Conservation (phyloP, 805 yeast species). For the Candida arabinofermentans region DNA sequence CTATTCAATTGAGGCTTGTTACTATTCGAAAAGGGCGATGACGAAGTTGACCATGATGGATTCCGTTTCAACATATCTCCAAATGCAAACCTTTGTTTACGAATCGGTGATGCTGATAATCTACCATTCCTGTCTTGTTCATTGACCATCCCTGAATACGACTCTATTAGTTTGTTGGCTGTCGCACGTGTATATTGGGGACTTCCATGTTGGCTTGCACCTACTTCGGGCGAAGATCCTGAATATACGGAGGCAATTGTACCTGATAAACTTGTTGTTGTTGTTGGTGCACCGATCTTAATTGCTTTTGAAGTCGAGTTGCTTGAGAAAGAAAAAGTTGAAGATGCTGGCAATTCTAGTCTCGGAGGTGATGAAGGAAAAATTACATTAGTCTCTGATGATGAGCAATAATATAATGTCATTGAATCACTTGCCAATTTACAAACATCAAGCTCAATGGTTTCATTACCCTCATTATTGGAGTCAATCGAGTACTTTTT, state of each 20-base stretch:
- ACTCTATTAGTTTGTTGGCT: conserved; percentile 11
- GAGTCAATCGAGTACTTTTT: background rate
- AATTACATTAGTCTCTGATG: background rate
- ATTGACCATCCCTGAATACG: conserved; percentile 20
- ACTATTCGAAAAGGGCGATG: too few species aligned
- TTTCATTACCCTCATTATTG: conserved; percentile 1
- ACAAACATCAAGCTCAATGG: conserved; percentile 9
- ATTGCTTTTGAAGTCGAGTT: background rate
- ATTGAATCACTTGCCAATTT: conserved; percentile 19
- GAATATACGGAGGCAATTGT: too few species aligned
- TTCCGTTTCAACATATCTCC: conserved; percentile 11
- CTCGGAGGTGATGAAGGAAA: background rate
- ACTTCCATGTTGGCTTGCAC: too few species aligned
- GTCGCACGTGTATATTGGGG: background rate
- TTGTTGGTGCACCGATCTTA: background rate
- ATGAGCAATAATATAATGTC: conserved; percentile 7
- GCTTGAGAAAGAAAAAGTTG: background rate
- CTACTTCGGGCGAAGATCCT: too few species aligned
- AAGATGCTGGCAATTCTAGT: background rate
- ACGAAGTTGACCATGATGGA: background rate
- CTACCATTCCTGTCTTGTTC: conserved; percentile 16
- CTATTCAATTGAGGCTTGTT: too few species aligned
- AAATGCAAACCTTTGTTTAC: conserved; percentile 1
- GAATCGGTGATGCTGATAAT: conserved; percentile 12
- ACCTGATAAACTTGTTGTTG: background rate